These are phyloP conservation scores for Cochlearia excelsa DNA, from an alignment of 345 rosid species.

Conservation along the genomic window DNA sequence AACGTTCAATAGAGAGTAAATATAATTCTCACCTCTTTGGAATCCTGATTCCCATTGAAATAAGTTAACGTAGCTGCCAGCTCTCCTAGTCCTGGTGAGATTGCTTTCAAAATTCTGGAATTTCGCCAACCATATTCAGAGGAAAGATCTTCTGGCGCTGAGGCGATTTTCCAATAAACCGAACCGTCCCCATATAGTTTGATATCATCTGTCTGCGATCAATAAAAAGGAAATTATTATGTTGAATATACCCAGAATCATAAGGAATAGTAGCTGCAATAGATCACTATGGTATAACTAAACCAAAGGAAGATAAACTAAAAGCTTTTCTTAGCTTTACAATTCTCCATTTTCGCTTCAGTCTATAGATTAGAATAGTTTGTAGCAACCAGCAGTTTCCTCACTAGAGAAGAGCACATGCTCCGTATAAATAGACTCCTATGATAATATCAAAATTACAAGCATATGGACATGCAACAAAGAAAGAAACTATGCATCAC, in stretches of 20 bases:
- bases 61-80: slow-evolving; percentile 69
- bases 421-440: slow-evolving; percentile 16
- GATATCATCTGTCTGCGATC: slow-evolving; percentile 69
- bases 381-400: slow-evolving; percentile 2
- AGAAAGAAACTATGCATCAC: slow-evolving; percentile 7
- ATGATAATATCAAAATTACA: slow-evolving; percentile 14
- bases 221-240: slow-evolving; percentile 33
- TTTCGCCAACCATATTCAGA: slow-evolving; percentile 51
- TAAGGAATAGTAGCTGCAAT: slow-evolving; percentile 18
- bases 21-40: slow-evolving; percentile 54
- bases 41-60: slow-evolving; percentile 45
- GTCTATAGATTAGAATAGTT: neutral
- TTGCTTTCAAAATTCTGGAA: slow-evolving; percentile 58
- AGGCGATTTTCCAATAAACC: slow-evolving; percentile 52
- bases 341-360: neutral
- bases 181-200: slow-evolving; percentile 54
- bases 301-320: slow-evolving; percentile 23
- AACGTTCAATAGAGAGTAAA: slow-evolving; percentile 4
- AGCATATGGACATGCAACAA: slow-evolving; percentile 12
- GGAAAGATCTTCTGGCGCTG: slow-evolving; percentile 47
- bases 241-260: slow-evolving; percentile 35
- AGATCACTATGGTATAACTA: slow-evolving; percentile 13
- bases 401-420: neutral
- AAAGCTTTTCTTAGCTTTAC: slow-evolving; percentile 8
- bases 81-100: slow-evolving; percentile 67